These are phyloP conservation scores for Sporothrix euskadiensis DNA, from an alignment of 2,329 filamentous ascomycete genomes.

Conservation along the genomic window DNA sequence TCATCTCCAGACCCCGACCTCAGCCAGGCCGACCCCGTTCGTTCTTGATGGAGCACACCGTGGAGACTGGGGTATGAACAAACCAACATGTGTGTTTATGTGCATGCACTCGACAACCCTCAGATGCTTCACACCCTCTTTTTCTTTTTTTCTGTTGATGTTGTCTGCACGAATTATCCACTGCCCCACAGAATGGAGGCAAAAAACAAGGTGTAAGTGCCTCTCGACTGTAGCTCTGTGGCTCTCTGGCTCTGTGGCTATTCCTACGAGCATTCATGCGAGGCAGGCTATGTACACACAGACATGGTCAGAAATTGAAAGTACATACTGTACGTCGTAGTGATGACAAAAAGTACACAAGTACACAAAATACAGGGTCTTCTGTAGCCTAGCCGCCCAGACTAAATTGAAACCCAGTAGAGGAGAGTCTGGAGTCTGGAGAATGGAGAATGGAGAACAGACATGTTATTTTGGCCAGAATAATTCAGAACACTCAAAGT, in stretches of 20 bases:
- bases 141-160: background rate
- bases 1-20: background rate
- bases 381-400: background rate
- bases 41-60: background rate
- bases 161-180: background rate
- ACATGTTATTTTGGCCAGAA: background rate
- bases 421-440: background rate
- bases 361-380: background rate
- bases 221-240: background rate
- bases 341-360: background rate
- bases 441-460: background rate
- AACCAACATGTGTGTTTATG: background rate
- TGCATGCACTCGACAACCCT: background rate
- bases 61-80: background rate
- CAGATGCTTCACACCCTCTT: conserved; percentile 11
- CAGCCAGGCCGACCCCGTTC: background rate
- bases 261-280: conserved; percentile 17
- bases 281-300: background rate
- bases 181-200: conserved; percentile 1
- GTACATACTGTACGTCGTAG: background rate
- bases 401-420: background rate
- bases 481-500: background rate
- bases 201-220: background rate
- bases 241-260: background rate
- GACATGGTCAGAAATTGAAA: background rate